Evolutionary conservation across 148 eudicot species (phyloP), one percentile per base, ranked within the genome.

Genomic region (Rheum nobile): DNA sequence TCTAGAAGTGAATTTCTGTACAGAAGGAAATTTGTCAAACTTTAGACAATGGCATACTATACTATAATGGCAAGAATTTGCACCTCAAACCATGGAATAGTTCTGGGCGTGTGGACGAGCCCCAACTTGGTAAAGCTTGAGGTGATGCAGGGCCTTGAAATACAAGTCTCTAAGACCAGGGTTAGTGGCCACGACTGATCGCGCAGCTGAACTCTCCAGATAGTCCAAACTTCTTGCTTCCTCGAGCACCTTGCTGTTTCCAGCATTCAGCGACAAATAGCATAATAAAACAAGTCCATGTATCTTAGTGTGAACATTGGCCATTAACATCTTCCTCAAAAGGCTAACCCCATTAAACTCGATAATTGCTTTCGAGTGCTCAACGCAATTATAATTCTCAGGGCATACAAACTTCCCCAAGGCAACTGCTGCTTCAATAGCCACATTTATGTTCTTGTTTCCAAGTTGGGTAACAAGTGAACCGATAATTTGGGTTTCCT

Each of bases 181-280:
- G 69, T 88, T 73, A 61, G 85, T 89, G 26, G 83, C 79, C 72
- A 83, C 71, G 76, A 82, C 84, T 21, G 83, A 79, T 43, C 87
- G 88, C 61, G 83, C 79, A 19, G 85, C 86, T 19, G 69, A 63
- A 16, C 79, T 87, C 80, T 88, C 90, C 0, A 91, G 76, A 72
- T 86, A 84, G 74, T 76, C 81, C 70, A 91, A 67, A 24, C 86
- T 89, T 78, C 89, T 76, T 8, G 87, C 90, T 74, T 89, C 89
- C 47, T 85, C 89, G 31, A 91, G 86, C 22, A 85, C 87, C 78
- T 79, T 85, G 82, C 88, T 89, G 71, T 86, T 85, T n/a, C 95
- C 92, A 70, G 84, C 89, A 77, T 86, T 75, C 75, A 80, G 75
- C 1, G 92, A 86, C 29, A 91, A 78, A 74, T 84, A 83, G 55